phyloP scores from a whole-genome alignment of 139 green algal species.

The Spirogloea muscicola region DNA sequence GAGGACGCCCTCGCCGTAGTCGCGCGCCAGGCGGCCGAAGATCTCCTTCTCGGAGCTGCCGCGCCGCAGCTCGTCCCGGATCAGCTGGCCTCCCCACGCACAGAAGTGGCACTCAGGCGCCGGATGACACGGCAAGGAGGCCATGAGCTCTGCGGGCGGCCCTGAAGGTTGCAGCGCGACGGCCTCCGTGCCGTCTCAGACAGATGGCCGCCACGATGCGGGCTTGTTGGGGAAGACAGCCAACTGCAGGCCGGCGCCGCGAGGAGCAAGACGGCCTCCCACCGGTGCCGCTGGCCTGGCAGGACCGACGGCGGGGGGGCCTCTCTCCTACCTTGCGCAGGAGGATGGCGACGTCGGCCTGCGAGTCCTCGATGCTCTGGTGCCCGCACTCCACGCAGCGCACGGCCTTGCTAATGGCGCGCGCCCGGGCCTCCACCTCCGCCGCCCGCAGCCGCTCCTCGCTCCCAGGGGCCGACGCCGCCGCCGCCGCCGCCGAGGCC shows the following conservation, averaged over 20 bases:
- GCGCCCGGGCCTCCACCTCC: conserved; percentile 26
- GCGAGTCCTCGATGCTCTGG: conserved; percentile 36
- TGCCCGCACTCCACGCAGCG: conserved; percentile 25
- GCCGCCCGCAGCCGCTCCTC: conserved; percentile 18
- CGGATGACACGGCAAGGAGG: neutral
- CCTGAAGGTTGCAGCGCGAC: too few species aligned
- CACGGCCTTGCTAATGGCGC: conserved; percentile 15
- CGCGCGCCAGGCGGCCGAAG: conserved; percentile 6
- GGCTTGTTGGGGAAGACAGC: neutral
- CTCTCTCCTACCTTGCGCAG: conserved; percentile 15
- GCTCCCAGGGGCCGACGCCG: too few species aligned
- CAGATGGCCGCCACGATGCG: too few species aligned
- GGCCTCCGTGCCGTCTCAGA: too few species aligned
- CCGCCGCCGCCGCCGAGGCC: too few species aligned
- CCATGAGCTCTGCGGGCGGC: neutral
- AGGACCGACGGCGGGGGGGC: neutral
- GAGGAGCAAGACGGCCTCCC: too few species aligned
- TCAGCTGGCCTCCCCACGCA: neutral
- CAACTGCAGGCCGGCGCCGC: neutral
- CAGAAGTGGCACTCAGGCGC: neutral
- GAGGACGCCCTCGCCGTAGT: conserved; percentile 14
- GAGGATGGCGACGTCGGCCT: conserved; percentile 23
- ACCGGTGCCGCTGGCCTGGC: neutral
- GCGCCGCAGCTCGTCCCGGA: conserved; percentile 11
- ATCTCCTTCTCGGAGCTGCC: conserved; percentile 16